phyloP scores from a whole-genome alignment of 2,329 filamentous ascomycete species.

The Pseudogymnoascus sp. region DNA sequence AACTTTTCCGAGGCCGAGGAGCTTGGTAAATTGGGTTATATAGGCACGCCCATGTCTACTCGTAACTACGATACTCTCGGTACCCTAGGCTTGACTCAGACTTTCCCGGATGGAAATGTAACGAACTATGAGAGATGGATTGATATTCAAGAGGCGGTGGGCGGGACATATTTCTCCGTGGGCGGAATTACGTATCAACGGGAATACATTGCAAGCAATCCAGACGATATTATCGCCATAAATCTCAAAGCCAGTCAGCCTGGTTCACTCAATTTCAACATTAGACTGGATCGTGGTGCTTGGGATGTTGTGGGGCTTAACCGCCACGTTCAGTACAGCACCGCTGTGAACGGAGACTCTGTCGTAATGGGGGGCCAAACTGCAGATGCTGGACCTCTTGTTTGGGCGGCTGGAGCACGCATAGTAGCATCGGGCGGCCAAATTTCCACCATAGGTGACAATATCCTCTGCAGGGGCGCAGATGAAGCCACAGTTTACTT shows the following conservation, averaged over 20 bases:
- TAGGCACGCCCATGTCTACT: slow-evolving; percentile 32
- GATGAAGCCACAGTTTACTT: slow-evolving; percentile 21
- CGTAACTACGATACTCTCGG: slow-evolving; percentile 33
- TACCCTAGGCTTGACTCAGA: slow-evolving; percentile 26
- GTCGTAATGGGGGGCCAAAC: slow-evolving; percentile 14
- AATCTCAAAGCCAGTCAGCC: slow-evolving; percentile 18
- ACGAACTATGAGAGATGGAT: slow-evolving; percentile 22
- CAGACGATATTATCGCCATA: slow-evolving; percentile 21
- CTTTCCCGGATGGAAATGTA: slow-evolving; percentile 14
- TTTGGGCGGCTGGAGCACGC: slow-evolving; percentile 16
- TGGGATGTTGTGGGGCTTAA: slow-evolving; percentile 11
- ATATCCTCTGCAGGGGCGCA: slow-evolving; percentile 18
- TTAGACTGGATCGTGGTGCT: slow-evolving; percentile 13
- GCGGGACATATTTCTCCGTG: slow-evolving; percentile 15
- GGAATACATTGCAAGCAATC: slow-evolving; percentile 23
- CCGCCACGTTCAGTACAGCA: slow-evolving; percentile 17
- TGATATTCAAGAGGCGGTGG: slow-evolving; percentile 16
- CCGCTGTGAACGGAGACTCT: slow-evolving; percentile 13
- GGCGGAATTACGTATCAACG: slow-evolving; percentile 19
- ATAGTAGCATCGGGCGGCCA: slow-evolving; percentile 20
- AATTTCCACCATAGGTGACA: slow-evolving; percentile 19
- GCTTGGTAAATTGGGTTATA: slow-evolving; percentile 29
- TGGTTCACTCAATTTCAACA: slow-evolving; percentile 14
- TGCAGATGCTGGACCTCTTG: slow-evolving; percentile 16
- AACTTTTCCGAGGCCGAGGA: slow-evolving; percentile 31